Conservation (phyloP, 768 basidiomycete species). For the Heimioporus sp. region DNA sequence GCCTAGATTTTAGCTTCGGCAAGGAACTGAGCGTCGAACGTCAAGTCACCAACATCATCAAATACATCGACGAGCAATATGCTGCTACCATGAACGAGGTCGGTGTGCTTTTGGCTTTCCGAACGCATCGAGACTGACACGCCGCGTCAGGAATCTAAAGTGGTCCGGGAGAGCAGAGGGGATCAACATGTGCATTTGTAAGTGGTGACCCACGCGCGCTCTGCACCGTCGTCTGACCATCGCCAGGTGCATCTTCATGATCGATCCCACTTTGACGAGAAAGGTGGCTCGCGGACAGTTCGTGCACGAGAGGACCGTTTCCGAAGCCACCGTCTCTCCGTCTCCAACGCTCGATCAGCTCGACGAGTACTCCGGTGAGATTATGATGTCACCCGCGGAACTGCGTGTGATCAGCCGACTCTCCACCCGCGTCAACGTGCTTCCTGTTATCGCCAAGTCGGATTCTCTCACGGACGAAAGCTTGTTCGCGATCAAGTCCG, state of each 20-base stretch:
- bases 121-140: neutral
- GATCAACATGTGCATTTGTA: slow-evolving; percentile 90
- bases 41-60: slow-evolving; percentile 70
- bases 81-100: slow-evolving; percentile 89
- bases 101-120: slow-evolving; percentile 1
- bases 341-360: slow-evolving; percentile 49
- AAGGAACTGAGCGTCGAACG: slow-evolving; percentile 77
- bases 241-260: slow-evolving; percentile 77
- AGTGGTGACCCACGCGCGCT: slow-evolving; percentile 25
- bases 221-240: slow-evolving; percentile 12
- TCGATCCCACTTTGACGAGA: slow-evolving; percentile 71
- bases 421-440: slow-evolving; percentile 69
- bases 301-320: slow-evolving; percentile 53
- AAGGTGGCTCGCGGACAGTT: slow-evolving; percentile 49
- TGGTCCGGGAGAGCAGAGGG: slow-evolving; percentile 80
- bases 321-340: slow-evolving; percentile 60
- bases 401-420: slow-evolving; percentile 77
- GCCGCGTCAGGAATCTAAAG: slow-evolving; percentile 73
- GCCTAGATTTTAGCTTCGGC: slow-evolving; percentile 71
- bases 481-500: slow-evolving; percentile 65
- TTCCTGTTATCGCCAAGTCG: slow-evolving; percentile 77
- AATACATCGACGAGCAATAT: slow-evolving; percentile 77
- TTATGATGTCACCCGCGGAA: slow-evolving; percentile 76
- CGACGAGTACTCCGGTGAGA: slow-evolving; percentile 44
- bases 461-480: slow-evolving; percentile 84